Conservation (phyloP, 495 filamentous ascomycete species). For the Hypoxylon perforatum region DNA sequence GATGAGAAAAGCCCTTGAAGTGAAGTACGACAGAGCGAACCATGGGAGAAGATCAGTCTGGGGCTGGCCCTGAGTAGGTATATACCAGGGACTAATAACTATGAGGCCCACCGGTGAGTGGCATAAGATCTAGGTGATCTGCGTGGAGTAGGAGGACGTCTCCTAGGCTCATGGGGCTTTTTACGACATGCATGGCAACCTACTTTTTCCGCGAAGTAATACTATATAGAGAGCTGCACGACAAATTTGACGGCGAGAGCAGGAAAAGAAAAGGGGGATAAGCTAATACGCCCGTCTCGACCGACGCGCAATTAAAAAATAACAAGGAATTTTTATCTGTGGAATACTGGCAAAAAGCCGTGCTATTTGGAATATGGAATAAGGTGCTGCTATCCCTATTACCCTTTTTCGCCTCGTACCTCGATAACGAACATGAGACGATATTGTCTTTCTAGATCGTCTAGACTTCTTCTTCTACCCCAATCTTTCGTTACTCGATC, state of each 20-base stretch:
- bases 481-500: conserved; percentile 19
- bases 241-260: conserved; percentile 30
- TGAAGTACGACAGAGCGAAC: conserved; percentile 27
- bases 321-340: conserved; percentile 15
- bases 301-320: conserved; percentile 31
- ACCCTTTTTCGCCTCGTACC: conserved; percentile 34
- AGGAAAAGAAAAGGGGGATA: conserved; percentile 32
- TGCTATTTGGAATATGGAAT: conserved; percentile 39
- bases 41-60: conserved; percentile 23
- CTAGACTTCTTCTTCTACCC: conserved; percentile 15
- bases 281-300: conserved; percentile 33
- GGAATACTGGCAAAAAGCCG: conserved; percentile 35
- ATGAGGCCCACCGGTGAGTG: conserved; percentile 31
- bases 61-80: conserved; percentile 29
- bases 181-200: conserved; percentile 34
- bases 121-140: conserved; percentile 34
- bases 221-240: conserved; percentile 14
- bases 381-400: conserved; percentile 28
- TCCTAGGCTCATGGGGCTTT: conserved; percentile 17
- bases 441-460: conserved; percentile 25
- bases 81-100: conserved; percentile 41
- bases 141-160: conserved; percentile 21
- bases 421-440: conserved; percentile 33
- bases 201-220: conserved; percentile 28
- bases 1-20: conserved; percentile 2